Percentiles rank a stretch among this genome's conserved stretches.
Evolutionary conservation across 768 basidiomycete species (phyloP).

Genomic region (Lyophyllum atratum): DNA sequence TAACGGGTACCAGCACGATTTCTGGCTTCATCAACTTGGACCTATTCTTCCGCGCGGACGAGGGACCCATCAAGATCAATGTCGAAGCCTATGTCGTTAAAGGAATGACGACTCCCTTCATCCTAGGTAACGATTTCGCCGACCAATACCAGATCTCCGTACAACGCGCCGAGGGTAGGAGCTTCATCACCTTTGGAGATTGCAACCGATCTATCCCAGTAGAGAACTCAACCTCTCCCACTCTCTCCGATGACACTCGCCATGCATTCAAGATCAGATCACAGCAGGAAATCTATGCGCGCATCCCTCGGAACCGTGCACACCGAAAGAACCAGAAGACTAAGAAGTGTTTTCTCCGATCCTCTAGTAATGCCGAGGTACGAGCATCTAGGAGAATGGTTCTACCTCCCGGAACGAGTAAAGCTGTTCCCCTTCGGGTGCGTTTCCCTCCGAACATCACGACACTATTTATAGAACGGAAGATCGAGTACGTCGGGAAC

Average conservation of each 20-base stretch:
- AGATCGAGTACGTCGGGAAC: slow-evolving; percentile 3
- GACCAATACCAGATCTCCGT: slow-evolving; percentile 35
- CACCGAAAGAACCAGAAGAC: background rate
- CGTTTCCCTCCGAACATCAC: too few relatives aligned
- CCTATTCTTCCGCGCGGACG: too few relatives aligned
- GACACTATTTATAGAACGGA: slow-evolving; percentile 19
- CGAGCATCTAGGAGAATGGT: background rate
- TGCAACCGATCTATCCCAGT: too few relatives aligned
- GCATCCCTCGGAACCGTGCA: background rate
- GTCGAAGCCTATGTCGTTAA: too few relatives aligned
- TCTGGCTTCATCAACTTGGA: too few relatives aligned
- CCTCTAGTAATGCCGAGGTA: background rate
- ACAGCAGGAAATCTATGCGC: background rate
- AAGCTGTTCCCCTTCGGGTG: too few relatives aligned
- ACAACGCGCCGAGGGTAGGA: slow-evolving; percentile 4
- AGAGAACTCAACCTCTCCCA: too few relatives aligned
- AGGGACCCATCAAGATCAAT: too few relatives aligned
- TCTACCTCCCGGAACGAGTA: slow-evolving; percentile 15
- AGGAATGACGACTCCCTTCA: slow-evolving; percentile 28
- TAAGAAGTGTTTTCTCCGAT: background rate
- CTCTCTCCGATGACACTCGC: too few relatives aligned
- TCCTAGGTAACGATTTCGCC: slow-evolving; percentile 33
- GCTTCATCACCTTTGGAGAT: background rate
- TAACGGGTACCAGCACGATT: too few relatives aligned
- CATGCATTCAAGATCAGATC: background rate